Evolutionary conservation across 305 asterid genomes (phyloP).

Genomic region (Fraxinus albicans): DNA sequence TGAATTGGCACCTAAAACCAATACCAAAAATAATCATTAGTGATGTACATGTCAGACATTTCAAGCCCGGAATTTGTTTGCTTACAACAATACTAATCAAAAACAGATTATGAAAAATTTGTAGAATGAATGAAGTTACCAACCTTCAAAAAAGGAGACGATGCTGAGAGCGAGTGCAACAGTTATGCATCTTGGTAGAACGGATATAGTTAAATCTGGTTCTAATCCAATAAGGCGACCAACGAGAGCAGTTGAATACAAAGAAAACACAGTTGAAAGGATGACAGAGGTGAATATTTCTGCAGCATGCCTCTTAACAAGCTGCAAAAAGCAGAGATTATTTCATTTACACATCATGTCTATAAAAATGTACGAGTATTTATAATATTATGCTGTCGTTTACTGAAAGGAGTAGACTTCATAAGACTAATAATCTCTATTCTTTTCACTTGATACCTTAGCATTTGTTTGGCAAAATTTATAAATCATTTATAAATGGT

Average conservation of each 20-base stretch:
- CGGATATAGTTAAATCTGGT: conserved; percentile 64
- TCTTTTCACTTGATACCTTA: background rate
- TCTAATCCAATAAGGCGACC: conserved; percentile 87
- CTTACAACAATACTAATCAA: background rate
- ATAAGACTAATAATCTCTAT: background rate
- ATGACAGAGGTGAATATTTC: conserved; percentile 91
- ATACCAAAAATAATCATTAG: background rate
- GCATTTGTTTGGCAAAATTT: background rate
- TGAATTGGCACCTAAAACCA: conserved; percentile 77
- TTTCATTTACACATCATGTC: background rate
- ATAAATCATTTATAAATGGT: background rate
- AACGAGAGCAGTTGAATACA: conserved; percentile 82
- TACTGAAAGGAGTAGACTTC: background rate
- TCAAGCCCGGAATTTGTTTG: background rate
- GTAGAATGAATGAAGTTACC: conserved; percentile 8
- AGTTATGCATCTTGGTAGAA: conserved; percentile 95
- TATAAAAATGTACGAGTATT: background rate
- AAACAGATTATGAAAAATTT: conserved; percentile 8
- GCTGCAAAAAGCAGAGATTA: conserved; percentile 42
- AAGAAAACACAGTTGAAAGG: conserved; percentile 66
- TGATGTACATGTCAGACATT: background rate
- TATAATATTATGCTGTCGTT: background rate
- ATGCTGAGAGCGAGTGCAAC: conserved; percentile 98
- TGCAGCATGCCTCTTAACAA: conserved; percentile 95
- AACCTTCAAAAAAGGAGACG: conserved; percentile 90